Conservation (phyloP, 2,329 filamentous ascomycete species). For the Colletotrichum incanum region DNA sequence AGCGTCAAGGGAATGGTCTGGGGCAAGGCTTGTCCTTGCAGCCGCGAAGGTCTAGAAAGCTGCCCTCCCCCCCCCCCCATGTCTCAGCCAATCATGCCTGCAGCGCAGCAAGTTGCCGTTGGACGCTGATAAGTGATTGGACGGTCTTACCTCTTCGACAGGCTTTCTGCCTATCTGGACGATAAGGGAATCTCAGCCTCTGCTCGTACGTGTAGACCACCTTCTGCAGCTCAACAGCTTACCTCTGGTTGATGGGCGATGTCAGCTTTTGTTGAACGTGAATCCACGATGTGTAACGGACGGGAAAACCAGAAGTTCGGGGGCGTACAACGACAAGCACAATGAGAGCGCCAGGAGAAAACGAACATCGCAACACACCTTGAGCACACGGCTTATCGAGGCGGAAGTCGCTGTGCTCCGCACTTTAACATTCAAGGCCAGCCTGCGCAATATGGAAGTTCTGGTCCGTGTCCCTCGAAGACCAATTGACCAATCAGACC, state of each 20-base stretch:
- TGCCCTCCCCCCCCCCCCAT: background rate
- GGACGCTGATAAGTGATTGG: constrained; percentile 6
- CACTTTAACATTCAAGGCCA: background rate
- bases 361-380: background rate
- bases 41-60: constrained; percentile 9
- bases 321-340: background rate
- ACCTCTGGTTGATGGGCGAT: background rate
- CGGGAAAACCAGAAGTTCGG: background rate
- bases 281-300: background rate
- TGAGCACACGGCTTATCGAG: background rate
- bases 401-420: background rate
- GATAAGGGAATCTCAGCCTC: background rate
- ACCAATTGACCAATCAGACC: constrained; percentile 29
- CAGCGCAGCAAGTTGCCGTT: constrained; percentile 6
- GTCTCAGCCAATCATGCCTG: constrained; percentile 20
- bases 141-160: background rate
- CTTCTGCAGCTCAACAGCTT: constrained; percentile 21
- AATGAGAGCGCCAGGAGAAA: background rate
- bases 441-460: background rate
- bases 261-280: too few relatives aligned
- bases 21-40: constrained; percentile 33
- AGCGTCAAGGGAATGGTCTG: constrained; percentile 5
- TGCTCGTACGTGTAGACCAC: background rate
- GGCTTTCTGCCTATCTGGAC: background rate
- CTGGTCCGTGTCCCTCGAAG: background rate